phyloP scores from a whole-genome alignment of 768 basidiomycete species.

The Russula dissimulans region DNA sequence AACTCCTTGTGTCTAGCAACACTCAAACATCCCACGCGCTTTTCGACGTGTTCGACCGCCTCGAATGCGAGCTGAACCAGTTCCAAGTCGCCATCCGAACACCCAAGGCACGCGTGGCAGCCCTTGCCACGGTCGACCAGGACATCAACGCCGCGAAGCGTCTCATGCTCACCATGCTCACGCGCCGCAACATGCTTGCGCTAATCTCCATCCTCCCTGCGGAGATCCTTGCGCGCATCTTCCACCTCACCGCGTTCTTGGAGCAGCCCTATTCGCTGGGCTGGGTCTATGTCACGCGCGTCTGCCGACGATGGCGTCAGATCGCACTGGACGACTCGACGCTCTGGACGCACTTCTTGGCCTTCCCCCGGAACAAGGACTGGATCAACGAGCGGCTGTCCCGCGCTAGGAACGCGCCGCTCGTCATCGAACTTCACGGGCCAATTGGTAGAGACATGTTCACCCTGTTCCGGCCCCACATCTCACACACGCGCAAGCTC shows the following conservation, averaged over 20 bases:
- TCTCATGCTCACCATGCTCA: no score
- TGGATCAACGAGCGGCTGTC: no score
- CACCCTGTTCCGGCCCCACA: background rate
- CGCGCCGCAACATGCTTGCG: background rate
- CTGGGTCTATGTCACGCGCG: slow-evolving; percentile 1
- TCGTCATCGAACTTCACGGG: background rate
- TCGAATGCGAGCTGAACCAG: background rate
- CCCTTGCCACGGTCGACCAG: no score
- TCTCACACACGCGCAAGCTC: slow-evolving; percentile 2
- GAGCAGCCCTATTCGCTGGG: background rate
- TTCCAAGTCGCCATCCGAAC: background rate
- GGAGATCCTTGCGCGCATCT: slow-evolving; percentile 11
- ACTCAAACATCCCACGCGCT: background rate
- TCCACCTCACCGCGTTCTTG: background rate
- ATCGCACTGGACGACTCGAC: background rate
- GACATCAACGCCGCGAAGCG: no score
- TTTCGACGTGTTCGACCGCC: background rate
- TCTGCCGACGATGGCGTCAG: slow-evolving; percentile 14
- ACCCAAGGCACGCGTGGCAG: background rate
- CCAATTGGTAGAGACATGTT: background rate
- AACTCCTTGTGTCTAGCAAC: background rate
- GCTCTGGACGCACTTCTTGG: no score
- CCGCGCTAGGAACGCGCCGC: background rate
- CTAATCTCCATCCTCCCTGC: slow-evolving; percentile 4
- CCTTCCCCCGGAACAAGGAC: no score